Conservation (phyloP, 2,329 filamentous ascomycete genomes). For the Fusarium sterilihyphosum region DNA sequence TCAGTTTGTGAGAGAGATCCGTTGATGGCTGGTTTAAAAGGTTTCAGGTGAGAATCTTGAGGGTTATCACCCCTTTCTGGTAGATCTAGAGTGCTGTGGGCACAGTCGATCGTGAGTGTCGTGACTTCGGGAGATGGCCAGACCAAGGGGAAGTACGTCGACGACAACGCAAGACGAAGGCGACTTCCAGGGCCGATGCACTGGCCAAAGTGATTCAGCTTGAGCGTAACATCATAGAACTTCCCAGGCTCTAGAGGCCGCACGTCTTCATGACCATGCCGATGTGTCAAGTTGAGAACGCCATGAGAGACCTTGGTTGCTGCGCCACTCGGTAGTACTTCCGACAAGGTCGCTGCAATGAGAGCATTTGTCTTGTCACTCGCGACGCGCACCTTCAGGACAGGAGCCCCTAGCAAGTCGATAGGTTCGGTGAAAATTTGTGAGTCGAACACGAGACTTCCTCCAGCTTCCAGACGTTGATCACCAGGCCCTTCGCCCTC, state of each 20-base stretch:
- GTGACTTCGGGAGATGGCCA: conserved; percentile 7
- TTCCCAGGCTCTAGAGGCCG: not conserved
- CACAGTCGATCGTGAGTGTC: not conserved
- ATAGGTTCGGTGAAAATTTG: not conserved
- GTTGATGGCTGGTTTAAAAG: not conserved
- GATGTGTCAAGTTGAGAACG: conserved; percentile 5
- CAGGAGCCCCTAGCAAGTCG: not conserved
- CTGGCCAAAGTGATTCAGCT: not conserved
- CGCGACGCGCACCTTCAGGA: not conserved
- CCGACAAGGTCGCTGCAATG: not conserved
- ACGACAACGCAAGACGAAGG: not conserved
- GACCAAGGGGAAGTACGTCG: conserved; percentile 2
- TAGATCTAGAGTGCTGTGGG: not conserved
- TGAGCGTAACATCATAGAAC: not conserved
- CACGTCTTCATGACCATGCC: not conserved
- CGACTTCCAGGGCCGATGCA: not conserved
- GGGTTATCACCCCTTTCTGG: not conserved
- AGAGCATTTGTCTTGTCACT: not conserved
- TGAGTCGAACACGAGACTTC: not conserved
- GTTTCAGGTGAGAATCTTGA: not conserved
- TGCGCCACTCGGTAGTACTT: not conserved
- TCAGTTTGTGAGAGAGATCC: not conserved
- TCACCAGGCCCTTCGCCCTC: conserved; percentile 1
- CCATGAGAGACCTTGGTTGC: not conserved
- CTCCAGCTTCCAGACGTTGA: conserved; percentile 1